A percentile compares a stretch with the other conserved stretches of the same genome.
Evolutionary conservation across 1,139 yeast species (phyloP).

Genomic region (Arxiozyma slooffiae): DNA sequence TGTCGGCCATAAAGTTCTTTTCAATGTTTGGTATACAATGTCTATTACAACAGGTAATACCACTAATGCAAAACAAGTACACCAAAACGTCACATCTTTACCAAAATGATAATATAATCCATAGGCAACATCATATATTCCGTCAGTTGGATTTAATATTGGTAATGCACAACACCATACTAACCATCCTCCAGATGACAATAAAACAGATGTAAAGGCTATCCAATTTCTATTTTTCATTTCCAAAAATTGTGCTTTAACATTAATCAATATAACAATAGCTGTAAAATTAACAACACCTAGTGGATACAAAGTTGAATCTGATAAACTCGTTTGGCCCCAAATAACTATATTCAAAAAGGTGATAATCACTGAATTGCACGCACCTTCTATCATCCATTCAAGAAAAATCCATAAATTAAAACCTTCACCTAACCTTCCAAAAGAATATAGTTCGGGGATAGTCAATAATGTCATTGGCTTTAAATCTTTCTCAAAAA

Average conservation of each 20-base stretch:
- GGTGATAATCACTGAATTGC: conserved; percentile 62
- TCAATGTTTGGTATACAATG: conserved; percentile 47
- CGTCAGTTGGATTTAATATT: conserved; percentile 49
- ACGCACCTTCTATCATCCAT: conserved; percentile 74
- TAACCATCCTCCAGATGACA: conserved; percentile 86
- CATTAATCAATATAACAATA: conserved; percentile 60
- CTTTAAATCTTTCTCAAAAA: conserved; percentile 82
- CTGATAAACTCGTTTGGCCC: conserved; percentile 57
- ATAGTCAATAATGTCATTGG: conserved; percentile 85
- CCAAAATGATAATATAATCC: conserved; percentile 71
- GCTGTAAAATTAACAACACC: conserved; percentile 71
- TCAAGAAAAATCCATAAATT: conserved; percentile 56
- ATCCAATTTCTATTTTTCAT: conserved; percentile 73
- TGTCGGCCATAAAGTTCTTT: conserved; percentile 49
- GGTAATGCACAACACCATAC: conserved; percentile 76
- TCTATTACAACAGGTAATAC: conserved; percentile 60
- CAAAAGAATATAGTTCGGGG: conserved; percentile 78
- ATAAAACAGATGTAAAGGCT: conserved; percentile 54
- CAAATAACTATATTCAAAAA: conserved; percentile 58
- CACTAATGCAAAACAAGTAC: conserved; percentile 47
- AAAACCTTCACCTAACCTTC: conserved; percentile 68
- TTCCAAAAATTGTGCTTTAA: conserved; percentile 72
- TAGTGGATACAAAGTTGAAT: conserved; percentile 70
- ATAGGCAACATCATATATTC: conserved; percentile 62
- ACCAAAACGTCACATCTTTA: conserved; percentile 77